phyloP scores from a whole-genome alignment of 192 early-diverging fungal genomes.

The Entrophospora sp. region DNA sequence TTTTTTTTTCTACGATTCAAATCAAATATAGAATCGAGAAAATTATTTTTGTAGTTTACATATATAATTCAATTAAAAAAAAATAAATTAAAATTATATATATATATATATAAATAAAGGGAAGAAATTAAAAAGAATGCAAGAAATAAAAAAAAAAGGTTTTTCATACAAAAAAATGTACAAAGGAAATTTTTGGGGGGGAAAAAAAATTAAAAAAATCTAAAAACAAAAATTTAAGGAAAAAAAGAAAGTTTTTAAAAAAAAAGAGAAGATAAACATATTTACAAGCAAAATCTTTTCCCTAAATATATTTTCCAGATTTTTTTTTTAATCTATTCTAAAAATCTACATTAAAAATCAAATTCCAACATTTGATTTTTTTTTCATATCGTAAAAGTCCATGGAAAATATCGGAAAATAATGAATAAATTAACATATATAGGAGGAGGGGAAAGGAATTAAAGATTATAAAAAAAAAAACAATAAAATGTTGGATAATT shows the following conservation, averaged over 20 bases:
- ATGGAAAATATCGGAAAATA: too few species aligned
- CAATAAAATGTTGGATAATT: too few species aligned
- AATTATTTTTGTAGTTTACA: neutral
- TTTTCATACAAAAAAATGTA: constrained; percentile 26
- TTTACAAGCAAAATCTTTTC: constrained; percentile 13
- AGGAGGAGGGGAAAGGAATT: too few species aligned
- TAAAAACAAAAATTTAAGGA: constrained; percentile 1
- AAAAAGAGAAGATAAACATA: neutral
- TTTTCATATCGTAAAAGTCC: too few species aligned
- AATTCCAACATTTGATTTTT: neutral
- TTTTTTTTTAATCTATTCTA: too few species aligned
- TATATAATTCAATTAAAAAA: constrained; percentile 10
- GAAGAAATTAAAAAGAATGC: constrained; percentile 30
- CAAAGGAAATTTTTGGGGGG: constrained; percentile 1
- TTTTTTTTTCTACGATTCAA: neutral
- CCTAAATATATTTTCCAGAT: too few species aligned
- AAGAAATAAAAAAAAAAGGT: constrained; percentile 27
- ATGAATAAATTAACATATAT: too few species aligned
- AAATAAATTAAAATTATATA: constrained; percentile 12
- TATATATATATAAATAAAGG: neutral
- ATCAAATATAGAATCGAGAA: constrained; percentile 12
- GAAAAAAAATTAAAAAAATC: neutral
- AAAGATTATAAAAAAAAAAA: too few species aligned
- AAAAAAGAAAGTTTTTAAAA: neutral
- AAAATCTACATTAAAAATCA: neutral